A percentile compares a stretch with the other conserved stretches of the same genome.
Evolutionary conservation across 345 rosid species (phyloP).

Genomic region (Salix arbutifolia): DNA sequence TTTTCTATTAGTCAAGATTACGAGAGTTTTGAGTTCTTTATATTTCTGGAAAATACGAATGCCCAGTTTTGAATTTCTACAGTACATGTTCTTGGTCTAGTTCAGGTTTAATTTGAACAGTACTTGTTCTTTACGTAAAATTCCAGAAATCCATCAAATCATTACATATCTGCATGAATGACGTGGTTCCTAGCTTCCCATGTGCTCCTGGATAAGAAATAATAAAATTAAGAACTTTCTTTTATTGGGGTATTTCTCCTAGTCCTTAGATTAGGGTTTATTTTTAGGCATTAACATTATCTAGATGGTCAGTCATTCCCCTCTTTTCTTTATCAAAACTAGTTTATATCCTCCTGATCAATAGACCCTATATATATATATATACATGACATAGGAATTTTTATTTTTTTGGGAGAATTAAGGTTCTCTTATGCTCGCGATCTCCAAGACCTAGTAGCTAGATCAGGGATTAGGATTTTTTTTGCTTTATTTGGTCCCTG

Average conservation of each 20-base stretch:
- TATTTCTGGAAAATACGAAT: no score
- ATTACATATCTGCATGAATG: no score
- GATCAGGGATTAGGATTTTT: background rate
- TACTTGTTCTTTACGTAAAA: no score
- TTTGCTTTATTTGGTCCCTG: no score
- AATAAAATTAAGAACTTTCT: background rate
- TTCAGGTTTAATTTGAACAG: no score
- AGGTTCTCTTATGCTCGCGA: background rate
- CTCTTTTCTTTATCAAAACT: background rate
- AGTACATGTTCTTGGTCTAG: no score
- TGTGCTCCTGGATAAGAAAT: background rate
- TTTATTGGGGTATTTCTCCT: background rate
- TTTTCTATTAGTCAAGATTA: no score
- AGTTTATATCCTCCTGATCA: background rate
- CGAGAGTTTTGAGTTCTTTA: no score
- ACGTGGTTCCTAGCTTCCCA: no score
- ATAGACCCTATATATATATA: background rate
- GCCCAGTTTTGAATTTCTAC: no score
- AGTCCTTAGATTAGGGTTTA: conserved; percentile 6
- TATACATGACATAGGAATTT: background rate
- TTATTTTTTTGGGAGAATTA: background rate
- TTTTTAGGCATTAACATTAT: background rate
- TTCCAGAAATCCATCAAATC: no score
- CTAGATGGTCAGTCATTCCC: background rate
- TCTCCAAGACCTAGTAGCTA: background rate